Evolutionary conservation across 495 filamentous ascomycete genomes (phyloP).

Genomic region (Opeltia flavorubescens): DNA sequence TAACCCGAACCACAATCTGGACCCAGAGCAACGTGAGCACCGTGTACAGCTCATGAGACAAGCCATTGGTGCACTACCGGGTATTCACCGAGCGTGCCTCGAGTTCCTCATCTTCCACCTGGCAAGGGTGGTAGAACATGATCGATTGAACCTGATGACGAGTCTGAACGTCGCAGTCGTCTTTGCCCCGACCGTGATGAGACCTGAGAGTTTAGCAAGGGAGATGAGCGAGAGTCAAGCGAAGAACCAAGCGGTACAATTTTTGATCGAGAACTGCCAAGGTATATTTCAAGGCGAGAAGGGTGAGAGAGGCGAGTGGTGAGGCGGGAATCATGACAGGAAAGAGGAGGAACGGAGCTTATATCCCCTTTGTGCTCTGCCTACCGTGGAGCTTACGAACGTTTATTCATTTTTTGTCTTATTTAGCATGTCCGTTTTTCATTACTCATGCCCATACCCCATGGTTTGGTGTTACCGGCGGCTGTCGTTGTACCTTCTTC

Average conservation of each 20-base stretch:
- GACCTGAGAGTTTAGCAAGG: conserved; percentile 70
- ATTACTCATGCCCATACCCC: no score
- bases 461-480: no score
- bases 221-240: conserved; percentile 94
- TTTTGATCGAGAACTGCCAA: conserved; percentile 74
- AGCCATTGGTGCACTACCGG: conserved; percentile 62
- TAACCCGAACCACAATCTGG: conserved; percentile 5
- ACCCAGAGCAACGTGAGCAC: conserved; percentile 11
- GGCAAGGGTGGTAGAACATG: conserved; percentile 67
- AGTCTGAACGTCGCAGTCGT: conserved; percentile 92
- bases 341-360: background rate
- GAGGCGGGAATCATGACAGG: background rate
- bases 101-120: conserved; percentile 94
- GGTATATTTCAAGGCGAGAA: conserved; percentile 42
- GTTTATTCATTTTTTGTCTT: background rate
- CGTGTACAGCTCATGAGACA: conserved; percentile 49
- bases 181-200: conserved; percentile 95
- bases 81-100: conserved; percentile 71
- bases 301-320: conserved; percentile 3
- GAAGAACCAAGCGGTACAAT: conserved; percentile 82
- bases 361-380: background rate
- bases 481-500: no score
- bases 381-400: no score
- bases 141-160: conserved; percentile 84
- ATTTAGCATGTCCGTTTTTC: no score